A percentile compares a stretch with the other conserved stretches of the same genome.
These are phyloP conservation scores for Fusarium citri DNA, from an alignment of 2,329 filamentous ascomycete species.

Conservation along the genomic window DNA sequence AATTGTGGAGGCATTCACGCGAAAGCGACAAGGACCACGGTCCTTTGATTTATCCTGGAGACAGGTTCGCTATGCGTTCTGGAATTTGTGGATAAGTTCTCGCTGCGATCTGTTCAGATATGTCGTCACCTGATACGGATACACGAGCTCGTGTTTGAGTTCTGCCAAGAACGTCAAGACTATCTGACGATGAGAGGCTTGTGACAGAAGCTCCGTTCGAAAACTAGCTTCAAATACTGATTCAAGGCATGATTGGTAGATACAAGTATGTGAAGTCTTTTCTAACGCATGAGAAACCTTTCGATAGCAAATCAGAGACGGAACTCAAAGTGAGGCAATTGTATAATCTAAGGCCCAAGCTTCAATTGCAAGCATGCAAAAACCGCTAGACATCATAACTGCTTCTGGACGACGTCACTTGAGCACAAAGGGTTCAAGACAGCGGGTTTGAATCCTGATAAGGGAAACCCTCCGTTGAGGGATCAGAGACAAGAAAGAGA, in stretches of 20 bases:
- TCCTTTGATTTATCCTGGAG: constrained; percentile 16
- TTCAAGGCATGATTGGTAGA: background rate
- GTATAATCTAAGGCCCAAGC: constrained; percentile 21
- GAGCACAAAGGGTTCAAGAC: constrained; percentile 26
- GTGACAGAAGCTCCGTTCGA: background rate
- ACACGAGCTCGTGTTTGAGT: constrained; percentile 17
- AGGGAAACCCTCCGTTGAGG: constrained; percentile 25
- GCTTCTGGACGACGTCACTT: constrained; percentile 38
- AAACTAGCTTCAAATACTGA: background rate
- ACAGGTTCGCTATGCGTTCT: constrained; percentile 40
- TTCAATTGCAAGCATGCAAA: constrained; percentile 25
- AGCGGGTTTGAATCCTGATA: constrained; percentile 23
- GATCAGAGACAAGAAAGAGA: constrained; percentile 40
- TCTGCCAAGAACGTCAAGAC: constrained; percentile 22
- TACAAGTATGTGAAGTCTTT: constrained; percentile 9
- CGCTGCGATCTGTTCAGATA: constrained; percentile 32
- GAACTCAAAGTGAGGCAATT: constrained; percentile 28
- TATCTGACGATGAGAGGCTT: background rate
- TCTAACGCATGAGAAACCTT: constrained; percentile 19
- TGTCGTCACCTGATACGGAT: constrained; percentile 34
- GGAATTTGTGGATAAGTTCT: constrained; percentile 35
- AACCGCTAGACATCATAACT: constrained; percentile 4
- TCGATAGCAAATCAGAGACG: constrained; percentile 23
- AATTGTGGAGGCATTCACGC: constrained; percentile 39
- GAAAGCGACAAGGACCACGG: constrained; percentile 27